Conservation (phyloP, 352 stramenopile species). For the Globisporangium echinulatum region DNA sequence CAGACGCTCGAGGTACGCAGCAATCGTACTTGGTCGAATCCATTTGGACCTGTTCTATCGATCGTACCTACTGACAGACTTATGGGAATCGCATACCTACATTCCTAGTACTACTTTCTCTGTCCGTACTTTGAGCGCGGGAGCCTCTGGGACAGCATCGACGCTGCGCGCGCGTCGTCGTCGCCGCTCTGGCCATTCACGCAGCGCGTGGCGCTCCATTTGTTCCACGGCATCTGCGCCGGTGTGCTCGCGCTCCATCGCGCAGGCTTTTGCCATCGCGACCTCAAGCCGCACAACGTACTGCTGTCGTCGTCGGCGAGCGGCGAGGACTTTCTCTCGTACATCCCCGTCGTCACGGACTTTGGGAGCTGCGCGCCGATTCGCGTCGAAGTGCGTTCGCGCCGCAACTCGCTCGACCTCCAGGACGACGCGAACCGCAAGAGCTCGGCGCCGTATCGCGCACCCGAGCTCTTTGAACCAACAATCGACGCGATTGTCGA, state of each 20-base stretch:
- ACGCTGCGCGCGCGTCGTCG: constrained; percentile 50
- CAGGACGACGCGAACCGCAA: constrained; percentile 80
- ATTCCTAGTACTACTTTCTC: constrained; percentile 68
- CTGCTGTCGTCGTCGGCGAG: constrained; percentile 59
- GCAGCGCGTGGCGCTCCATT: constrained; percentile 68
- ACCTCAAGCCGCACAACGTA: constrained; percentile 84
- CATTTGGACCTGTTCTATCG: no score
- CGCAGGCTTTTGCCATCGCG: constrained; percentile 76
- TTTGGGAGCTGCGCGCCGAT: constrained; percentile 79
- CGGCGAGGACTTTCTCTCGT: constrained; percentile 62
- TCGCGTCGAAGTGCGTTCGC: constrained; percentile 56
- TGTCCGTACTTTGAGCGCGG: constrained; percentile 82
- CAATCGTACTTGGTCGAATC: not conserved
- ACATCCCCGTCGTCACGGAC: constrained; percentile 79
- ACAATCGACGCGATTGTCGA: constrained; percentile 55
- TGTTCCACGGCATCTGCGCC: constrained; percentile 82
- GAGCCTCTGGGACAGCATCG: constrained; percentile 75
- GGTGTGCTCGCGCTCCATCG: constrained; percentile 71
- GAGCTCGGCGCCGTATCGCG: constrained; percentile 76
- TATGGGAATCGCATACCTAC: no score
- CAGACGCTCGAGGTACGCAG: constrained; percentile 53
- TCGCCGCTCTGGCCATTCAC: constrained; percentile 80
- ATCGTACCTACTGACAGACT: not conserved
- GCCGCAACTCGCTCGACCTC: constrained; percentile 64
- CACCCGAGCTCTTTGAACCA: constrained; percentile 81